Evolutionary conservation across 495 filamentous ascomycete species (phyloP), one percentile per base, ranked within the genome.

Genomic region (Penicillium goetzii): DNA sequence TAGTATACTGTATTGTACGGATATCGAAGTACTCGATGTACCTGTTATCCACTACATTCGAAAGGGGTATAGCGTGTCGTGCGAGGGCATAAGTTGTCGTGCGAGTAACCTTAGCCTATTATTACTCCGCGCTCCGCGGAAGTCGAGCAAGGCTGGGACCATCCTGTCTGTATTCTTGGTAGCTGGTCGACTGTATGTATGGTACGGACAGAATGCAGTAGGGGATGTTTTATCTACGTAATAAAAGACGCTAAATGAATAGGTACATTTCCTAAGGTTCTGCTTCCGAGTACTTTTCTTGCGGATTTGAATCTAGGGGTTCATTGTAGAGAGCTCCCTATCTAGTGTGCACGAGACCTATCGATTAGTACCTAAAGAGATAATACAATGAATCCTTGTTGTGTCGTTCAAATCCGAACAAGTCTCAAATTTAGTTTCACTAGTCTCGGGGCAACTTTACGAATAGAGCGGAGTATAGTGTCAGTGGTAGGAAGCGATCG

Each of bases 111-210:
- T n/a, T n/a, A 32, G 30, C 30, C 9, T 8, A 32, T 32, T 7
- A 7, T 47, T 47, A 47, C 43, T 47, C 43, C 43, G 43, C 43
- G 43, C 19, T 47, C 41, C 43, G 43, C 43, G 43, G 43, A 25
- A 23, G 9, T 14, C 19, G 12, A 47, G 9, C 19, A 47, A 23
- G 43, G 43, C 43, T 21, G 12, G 14, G 43, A 12, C 10, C 43
- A 21, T 43, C n/a, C n/a, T n/a, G n/a, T n/a, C n/a, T 25, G 19
- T 47, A 11, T 3, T 23, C 43, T 12, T 23, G 10, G 7, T 45
- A 9, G 19, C 7, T 21, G 19, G 43, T 25, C 17, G 15, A n/a
- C 38, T n/a, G 2, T 41, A n/a, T 41, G 38, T 15, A n/a, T n/a
- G 38, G 17, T n/a, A n/a, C 38, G 17, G 38, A 15, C 38, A 41